A percentile compares a stretch with the other conserved stretches of the same genome.
phyloP scores from a whole-genome alignment of 768 basidiomycete species.

The Lactifluus echinatus region DNA sequence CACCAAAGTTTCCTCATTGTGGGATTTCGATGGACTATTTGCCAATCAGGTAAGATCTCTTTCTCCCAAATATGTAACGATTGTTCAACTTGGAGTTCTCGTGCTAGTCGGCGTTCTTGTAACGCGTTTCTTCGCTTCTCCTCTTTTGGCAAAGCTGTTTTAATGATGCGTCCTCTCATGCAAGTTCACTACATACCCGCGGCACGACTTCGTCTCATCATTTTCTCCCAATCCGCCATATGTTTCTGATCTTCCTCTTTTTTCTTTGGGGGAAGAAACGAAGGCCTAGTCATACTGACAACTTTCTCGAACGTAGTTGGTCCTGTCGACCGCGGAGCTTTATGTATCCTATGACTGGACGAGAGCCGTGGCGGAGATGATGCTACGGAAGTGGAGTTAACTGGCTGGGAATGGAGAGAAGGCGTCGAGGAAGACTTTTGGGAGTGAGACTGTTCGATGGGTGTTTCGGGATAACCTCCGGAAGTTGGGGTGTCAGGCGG shows the following conservation, averaged over 20 bases:
- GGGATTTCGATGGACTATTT: conserved; percentile 56
- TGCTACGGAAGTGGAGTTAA: conserved; percentile 27
- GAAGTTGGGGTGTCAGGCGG: conserved; percentile 16
- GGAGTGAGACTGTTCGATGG: neutral
- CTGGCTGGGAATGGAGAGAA: conserved; percentile 26
- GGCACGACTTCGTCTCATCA: conserved; percentile 75
- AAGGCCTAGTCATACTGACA: conserved; percentile 75
- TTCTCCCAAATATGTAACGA: conserved; percentile 70
- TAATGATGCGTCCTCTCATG: neutral
- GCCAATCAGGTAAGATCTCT: conserved; percentile 78
- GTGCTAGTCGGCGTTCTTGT: conserved; percentile 50
- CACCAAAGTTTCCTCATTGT: conserved; percentile 72
- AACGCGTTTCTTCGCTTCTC: conserved; percentile 59
- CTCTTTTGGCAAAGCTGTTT: conserved; percentile 33
- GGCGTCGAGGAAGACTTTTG: conserved; percentile 16
- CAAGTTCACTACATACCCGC: conserved; percentile 44
- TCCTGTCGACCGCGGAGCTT: conserved; percentile 45
- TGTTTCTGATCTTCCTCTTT: conserved; percentile 75
- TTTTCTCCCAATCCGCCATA: conserved; percentile 74
- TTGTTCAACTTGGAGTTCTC: conserved; percentile 63
- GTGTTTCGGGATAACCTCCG: neutral
- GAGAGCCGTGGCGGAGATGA: conserved; percentile 19
- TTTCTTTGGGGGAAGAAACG: conserved; percentile 76
- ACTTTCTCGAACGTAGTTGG: conserved; percentile 73
- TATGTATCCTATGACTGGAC: conserved; percentile 29